These are phyloP conservation scores for Bisporella sp. DNA, from an alignment of 2,329 filamentous ascomycete genomes.

Conservation along the genomic window DNA sequence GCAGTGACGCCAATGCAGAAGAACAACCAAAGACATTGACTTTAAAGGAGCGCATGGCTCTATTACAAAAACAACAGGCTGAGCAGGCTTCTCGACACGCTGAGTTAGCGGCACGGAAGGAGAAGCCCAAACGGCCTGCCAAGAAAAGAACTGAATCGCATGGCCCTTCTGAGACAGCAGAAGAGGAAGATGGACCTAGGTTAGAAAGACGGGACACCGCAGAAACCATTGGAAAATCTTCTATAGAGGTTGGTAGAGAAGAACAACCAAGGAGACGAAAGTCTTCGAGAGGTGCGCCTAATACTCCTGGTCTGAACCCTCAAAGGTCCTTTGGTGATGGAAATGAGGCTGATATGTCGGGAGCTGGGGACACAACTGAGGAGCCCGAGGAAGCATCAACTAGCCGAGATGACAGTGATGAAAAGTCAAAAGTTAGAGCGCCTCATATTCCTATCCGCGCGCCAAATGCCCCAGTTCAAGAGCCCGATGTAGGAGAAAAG, in stretches of 20 bases:
- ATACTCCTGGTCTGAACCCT: slow-evolving; percentile 15
- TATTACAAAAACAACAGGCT: slow-evolving; percentile 87
- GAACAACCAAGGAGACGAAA: slow-evolving; percentile 42
- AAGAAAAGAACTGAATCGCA: slow-evolving; percentile 58
- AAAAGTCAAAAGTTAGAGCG: slow-evolving; percentile 31
- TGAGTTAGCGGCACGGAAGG: slow-evolving; percentile 71
- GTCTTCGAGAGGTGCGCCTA: slow-evolving; percentile 39
- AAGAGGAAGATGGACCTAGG: slow-evolving; percentile 28
- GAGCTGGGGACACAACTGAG: slow-evolving; percentile 57
- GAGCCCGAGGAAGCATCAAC: slow-evolving; percentile 48
- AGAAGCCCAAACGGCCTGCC: slow-evolving; percentile 73
- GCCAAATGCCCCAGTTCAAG: slow-evolving; percentile 31
- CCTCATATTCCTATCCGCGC: slow-evolving; percentile 25
- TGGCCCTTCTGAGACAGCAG: slow-evolving; percentile 29
- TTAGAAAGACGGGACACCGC: slow-evolving; percentile 42
- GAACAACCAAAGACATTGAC: slow-evolving; percentile 88
- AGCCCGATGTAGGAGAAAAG: slow-evolving; percentile 39
- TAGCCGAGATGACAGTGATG: slow-evolving; percentile 69
- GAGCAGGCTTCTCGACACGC: slow-evolving; percentile 82
- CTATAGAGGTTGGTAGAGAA: slow-evolving; percentile 39
- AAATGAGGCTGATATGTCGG: slow-evolving; percentile 59
- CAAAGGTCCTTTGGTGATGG: slow-evolving; percentile 45
- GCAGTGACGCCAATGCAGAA: slow-evolving; percentile 51
- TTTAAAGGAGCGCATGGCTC: slow-evolving; percentile 88
- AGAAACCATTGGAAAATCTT: slow-evolving; percentile 41